These are phyloP conservation scores for Trichoderma sp. DNA, from an alignment of 2,329 filamentous ascomycete species.

Conservation along the genomic window DNA sequence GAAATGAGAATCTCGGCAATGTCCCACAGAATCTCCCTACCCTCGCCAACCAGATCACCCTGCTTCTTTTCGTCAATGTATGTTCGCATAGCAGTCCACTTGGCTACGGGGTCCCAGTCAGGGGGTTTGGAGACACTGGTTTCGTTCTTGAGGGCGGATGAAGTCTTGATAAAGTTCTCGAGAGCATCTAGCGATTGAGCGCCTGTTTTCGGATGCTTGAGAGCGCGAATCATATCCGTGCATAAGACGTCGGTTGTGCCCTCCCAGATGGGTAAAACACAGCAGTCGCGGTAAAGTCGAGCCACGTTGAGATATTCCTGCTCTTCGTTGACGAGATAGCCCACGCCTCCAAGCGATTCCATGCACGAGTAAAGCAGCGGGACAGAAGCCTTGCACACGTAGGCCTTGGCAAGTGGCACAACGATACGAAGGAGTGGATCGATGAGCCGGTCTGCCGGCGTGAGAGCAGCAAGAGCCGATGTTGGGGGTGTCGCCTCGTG, in stretches of 20 bases:
- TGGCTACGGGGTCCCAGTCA: conserved; percentile 34
- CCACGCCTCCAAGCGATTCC: conserved; percentile 66
- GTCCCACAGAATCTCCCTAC: conserved; percentile 46
- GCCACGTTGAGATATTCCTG: conserved; percentile 67
- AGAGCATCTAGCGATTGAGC: conserved; percentile 44
- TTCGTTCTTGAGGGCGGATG: conserved; percentile 28
- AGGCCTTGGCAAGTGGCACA: conserved; percentile 62
- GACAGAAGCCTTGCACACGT: conserved; percentile 53
- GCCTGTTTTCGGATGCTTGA: conserved; percentile 48
- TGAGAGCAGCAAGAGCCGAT: conserved; percentile 33
- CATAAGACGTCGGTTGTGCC: conserved; percentile 72
- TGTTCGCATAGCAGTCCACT: conserved; percentile 44
- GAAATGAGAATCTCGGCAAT: conserved; percentile 48
- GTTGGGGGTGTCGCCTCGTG: conserved; percentile 32
- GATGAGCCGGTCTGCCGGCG: conserved; percentile 37
- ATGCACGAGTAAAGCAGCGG: conserved; percentile 58
- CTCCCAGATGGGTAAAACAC: conserved; percentile 69
- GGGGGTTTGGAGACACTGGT: conserved; percentile 25
- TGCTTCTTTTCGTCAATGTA: conserved; percentile 39
- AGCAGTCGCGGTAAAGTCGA: conserved; percentile 64
- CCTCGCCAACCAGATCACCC: conserved; percentile 47
- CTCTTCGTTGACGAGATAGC: conserved; percentile 64
- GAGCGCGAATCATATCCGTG: conserved; percentile 48
- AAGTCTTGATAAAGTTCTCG: conserved; percentile 40
- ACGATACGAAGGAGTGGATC: conserved; percentile 55